Evolutionary conservation across 352 stramenopile species (phyloP).

Genomic region (Saprolegnia diclina): DNA sequence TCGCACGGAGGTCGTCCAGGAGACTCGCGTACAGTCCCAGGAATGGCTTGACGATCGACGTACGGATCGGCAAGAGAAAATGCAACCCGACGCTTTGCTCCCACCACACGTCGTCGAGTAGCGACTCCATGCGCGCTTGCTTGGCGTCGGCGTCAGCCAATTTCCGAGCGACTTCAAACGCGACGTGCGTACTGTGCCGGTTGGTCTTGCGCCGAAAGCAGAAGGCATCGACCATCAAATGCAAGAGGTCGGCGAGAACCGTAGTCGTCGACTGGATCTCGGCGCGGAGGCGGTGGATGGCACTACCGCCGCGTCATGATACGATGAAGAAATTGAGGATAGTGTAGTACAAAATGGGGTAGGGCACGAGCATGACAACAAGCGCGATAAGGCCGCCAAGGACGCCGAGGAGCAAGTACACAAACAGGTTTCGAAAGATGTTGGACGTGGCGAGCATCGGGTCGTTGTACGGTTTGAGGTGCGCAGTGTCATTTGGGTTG

Average conservation of each 20-base stretch:
- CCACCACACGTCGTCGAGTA: conserved; percentile 74
- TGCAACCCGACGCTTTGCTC: conserved; percentile 71
- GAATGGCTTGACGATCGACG: conserved; percentile 60
- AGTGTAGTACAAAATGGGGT: conserved; percentile 60
- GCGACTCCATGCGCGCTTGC: conserved; percentile 44
- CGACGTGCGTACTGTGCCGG: conserved; percentile 74
- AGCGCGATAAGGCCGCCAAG: conserved; percentile 60
- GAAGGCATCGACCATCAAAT: conserved; percentile 76
- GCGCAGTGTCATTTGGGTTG: conserved; percentile 39
- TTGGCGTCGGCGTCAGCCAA: conserved; percentile 48
- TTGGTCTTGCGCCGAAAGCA: conserved; percentile 84
- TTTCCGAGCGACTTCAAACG: conserved; percentile 62
- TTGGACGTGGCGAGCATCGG: conserved; percentile 30
- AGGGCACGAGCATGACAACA: conserved; percentile 66
- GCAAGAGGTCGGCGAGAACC: conserved; percentile 60
- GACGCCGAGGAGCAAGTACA: conserved; percentile 71
- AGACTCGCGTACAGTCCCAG: conserved; percentile 58
- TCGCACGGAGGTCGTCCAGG: conserved; percentile 52
- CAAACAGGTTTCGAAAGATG: conserved; percentile 59
- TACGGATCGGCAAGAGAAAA: conserved; percentile 58
- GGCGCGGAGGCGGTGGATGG: conserved; percentile 42
- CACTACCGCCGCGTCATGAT: too few species aligned
- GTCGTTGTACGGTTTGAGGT: conserved; percentile 32
- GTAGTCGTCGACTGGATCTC: conserved; percentile 43
- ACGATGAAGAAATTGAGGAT: too few species aligned